Percentiles rank a stretch among this genome's conserved stretches.
Evolutionary conservation across 2,329 filamentous ascomycete genomes (phyloP).

Genomic region (Alternaria novae-zelandiae): DNA sequence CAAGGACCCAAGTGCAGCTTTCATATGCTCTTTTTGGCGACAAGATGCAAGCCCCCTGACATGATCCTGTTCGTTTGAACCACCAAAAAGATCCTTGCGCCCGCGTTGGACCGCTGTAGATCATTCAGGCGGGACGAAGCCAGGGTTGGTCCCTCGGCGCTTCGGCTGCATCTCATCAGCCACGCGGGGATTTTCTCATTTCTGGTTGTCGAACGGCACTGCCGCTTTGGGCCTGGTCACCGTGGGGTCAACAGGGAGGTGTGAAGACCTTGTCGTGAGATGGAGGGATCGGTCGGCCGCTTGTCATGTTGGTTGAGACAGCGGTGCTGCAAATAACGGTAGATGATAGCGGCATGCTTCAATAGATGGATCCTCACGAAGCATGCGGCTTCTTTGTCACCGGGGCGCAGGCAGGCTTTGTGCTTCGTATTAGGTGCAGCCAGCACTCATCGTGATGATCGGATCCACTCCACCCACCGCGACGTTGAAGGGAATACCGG

Average conservation of each 20-base stretch:
- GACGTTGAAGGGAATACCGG: not conserved
- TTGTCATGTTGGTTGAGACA: conserved; percentile 19
- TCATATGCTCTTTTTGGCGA: conserved; percentile 32
- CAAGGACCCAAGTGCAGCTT: conserved; percentile 28
- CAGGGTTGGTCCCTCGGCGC: conserved; percentile 40
- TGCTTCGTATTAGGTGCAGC: conserved; percentile 19
- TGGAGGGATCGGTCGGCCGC: conserved; percentile 9
- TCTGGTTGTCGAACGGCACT: conserved; percentile 46
- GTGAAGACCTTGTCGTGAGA: conserved; percentile 19
- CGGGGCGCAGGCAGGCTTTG: conserved; percentile 21
- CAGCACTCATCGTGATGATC: conserved; percentile 15
- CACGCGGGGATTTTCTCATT: conserved; percentile 39
- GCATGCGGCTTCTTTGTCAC: conserved; percentile 23
- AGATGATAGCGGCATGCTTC: conserved; percentile 18
- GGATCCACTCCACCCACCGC: conserved; percentile 10
- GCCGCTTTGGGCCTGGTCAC: conserved; percentile 37
- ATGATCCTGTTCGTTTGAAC: conserved; percentile 39
- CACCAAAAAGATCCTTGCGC: conserved; percentile 34
- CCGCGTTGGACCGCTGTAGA: conserved; percentile 44
- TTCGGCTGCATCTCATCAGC: conserved; percentile 45
- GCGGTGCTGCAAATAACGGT: conserved; percentile 14
- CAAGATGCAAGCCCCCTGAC: conserved; percentile 41
- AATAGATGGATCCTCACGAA: conserved; percentile 11
- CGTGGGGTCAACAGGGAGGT: conserved; percentile 34
- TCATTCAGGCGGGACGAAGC: conserved; percentile 44